A percentile compares a stretch with the other conserved stretches of the same genome.
These are phyloP conservation scores for Hyphodiscus sp. DNA, from an alignment of 2,329 filamentous ascomycete genomes.

Conservation along the genomic window DNA sequence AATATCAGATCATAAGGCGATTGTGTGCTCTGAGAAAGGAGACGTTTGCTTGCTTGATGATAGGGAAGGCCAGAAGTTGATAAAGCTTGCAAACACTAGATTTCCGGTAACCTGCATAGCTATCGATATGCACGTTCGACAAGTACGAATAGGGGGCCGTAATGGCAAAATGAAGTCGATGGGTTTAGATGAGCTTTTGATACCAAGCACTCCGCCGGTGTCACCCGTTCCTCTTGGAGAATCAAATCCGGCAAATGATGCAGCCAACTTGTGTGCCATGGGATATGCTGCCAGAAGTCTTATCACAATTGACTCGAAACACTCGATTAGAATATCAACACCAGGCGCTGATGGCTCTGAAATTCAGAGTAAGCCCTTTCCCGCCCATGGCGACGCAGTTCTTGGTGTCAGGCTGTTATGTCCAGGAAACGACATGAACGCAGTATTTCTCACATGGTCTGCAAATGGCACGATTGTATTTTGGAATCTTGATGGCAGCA, in stretches of 20 bases:
- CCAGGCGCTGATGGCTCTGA: slow-evolving; percentile 24
- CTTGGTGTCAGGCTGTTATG: slow-evolving; percentile 66
- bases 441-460: slow-evolving; percentile 87
- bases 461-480: slow-evolving; percentile 72
- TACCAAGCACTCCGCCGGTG: slow-evolving; percentile 26
- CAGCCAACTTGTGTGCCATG: slow-evolving; percentile 51
- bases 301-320: slow-evolving; percentile 68
- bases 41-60: slow-evolving; percentile 84
- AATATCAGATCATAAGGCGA: slow-evolving; percentile 65
- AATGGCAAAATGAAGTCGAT: slow-evolving; percentile 41
- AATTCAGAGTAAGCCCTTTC: slow-evolving; percentile 44
- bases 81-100: slow-evolving; percentile 56
- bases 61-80: slow-evolving; percentile 63
- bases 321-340: slow-evolving; percentile 60
- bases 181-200: slow-evolving; percentile 38
- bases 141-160: slow-evolving; percentile 32
- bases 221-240: slow-evolving; percentile 23
- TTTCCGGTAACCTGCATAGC: slow-evolving; percentile 46
- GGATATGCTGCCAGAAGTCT: slow-evolving; percentile 61
- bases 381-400: slow-evolving; percentile 58
- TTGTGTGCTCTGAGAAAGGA: slow-evolving; percentile 82
- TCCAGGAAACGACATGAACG: slow-evolving; percentile 51
- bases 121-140: slow-evolving; percentile 29
- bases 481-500: slow-evolving; percentile 70
- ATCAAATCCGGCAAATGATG: slow-evolving; percentile 25